These are phyloP conservation scores for Auxenochlorella pyrenoidosa DNA, from an alignment of 139 green algal species.

Conservation along the genomic window DNA sequence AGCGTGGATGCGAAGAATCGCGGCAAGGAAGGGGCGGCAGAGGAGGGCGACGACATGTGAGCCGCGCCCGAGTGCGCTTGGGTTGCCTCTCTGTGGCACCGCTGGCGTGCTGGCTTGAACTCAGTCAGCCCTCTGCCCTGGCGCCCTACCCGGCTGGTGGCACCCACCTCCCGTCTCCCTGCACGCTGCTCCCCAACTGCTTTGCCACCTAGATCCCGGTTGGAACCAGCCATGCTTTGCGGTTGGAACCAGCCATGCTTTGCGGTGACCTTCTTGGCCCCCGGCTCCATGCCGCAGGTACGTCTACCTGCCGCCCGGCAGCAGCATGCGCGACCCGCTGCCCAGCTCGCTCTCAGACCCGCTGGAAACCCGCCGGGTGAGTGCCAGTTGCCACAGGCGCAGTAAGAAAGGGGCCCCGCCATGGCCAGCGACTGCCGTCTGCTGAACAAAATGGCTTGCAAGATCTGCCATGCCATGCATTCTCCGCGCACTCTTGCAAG, in stretches of 20 bases:
- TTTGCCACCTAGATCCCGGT: too few species aligned
- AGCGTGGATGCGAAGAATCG: slow-evolving; percentile 3
- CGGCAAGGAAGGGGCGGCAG: not conserved
- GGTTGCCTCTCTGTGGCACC: too few species aligned
- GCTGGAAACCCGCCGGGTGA: slow-evolving; percentile 19
- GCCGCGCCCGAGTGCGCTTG: too few species aligned
- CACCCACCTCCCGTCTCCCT: not conserved
- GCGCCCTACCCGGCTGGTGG: not conserved
- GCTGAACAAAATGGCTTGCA: too few species aligned
- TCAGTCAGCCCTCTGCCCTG: too few species aligned
- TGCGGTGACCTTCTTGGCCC: too few species aligned
- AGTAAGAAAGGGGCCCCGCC: too few species aligned
- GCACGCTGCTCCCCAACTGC: not conserved
- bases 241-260: too few species aligned
- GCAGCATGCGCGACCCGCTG: slow-evolving; percentile 34
- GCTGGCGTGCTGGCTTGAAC: not conserved
- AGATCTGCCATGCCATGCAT: too few species aligned
- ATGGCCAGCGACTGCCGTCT: too few species aligned
- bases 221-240: too few species aligned
- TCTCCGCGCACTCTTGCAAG: too few species aligned
- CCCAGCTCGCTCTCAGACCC: slow-evolving; percentile 27
- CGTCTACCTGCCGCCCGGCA: slow-evolving; percentile 30
- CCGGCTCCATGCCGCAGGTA: not conserved
- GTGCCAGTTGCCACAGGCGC: not conserved
- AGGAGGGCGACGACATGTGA: not conserved